These are phyloP conservation scores for Vachellia collinsii DNA, from an alignment of 306 rosid genomes.

Conservation along the genomic window DNA sequence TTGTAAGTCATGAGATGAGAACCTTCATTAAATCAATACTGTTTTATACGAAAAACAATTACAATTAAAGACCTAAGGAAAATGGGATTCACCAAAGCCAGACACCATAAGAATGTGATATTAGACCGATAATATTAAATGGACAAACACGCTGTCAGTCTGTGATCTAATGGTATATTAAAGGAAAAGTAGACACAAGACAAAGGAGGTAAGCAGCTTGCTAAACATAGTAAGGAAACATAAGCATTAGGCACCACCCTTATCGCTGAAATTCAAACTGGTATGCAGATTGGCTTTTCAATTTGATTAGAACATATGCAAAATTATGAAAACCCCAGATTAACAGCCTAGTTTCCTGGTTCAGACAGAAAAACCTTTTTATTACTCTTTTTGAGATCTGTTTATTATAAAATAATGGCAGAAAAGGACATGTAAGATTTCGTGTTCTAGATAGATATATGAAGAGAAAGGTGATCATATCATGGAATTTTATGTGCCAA, in stretches of 20 bases:
- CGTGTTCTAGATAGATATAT: neutral
- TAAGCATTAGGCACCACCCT: neutral
- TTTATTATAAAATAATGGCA: neutral
- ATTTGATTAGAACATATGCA: neutral
- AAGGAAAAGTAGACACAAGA: constrained; percentile 3
- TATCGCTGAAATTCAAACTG: neutral
- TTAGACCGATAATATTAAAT: neutral
- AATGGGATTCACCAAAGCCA: constrained; percentile 1
- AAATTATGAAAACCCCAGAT: neutral
- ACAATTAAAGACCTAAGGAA: constrained; percentile 7
- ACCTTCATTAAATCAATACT: constrained; percentile 30
- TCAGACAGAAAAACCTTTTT: neutral
- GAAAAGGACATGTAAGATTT: neutral
- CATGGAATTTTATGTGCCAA: neutral
- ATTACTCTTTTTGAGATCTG: neutral
- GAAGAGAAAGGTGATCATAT: neutral
- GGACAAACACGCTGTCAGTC: neutral
- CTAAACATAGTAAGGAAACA: neutral
- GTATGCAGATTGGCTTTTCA: neutral
- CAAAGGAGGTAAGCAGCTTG: neutral
- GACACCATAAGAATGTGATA: constrained; percentile 6
- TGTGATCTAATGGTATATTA: neutral
- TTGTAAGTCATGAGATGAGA: constrained; percentile 9
- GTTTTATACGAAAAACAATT: constrained; percentile 5
- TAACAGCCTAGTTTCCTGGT: neutral